These are phyloP conservation scores for Colletotrichum abscissum DNA, from an alignment of 2,329 filamentous ascomycete species.

Conservation along the genomic window DNA sequence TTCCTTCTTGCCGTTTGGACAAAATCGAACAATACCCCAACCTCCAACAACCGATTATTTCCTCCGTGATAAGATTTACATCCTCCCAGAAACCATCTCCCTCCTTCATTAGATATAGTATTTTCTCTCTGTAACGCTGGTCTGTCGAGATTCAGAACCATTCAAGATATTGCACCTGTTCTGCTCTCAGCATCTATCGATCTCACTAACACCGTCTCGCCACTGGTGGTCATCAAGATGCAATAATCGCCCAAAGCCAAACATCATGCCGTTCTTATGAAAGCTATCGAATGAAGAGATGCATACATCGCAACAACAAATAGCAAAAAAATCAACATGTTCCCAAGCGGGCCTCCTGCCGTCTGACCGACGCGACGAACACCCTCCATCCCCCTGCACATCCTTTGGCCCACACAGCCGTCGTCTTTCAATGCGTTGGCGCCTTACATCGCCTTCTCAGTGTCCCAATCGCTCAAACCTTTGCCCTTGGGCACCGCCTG, in stretches of 20 bases:
- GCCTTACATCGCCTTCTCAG: conserved; percentile 20
- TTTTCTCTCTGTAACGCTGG: background rate
- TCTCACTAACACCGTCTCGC: background rate
- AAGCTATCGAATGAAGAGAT: background rate
- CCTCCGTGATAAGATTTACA: background rate
- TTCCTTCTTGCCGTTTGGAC: background rate
- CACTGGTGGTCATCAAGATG: background rate
- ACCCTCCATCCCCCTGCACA: conserved; percentile 11
- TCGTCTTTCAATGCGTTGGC: conserved; percentile 26
- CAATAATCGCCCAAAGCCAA: background rate
- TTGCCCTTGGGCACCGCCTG: background rate
- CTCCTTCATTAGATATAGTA: background rate
- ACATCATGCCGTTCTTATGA: background rate
- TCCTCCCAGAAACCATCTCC: background rate
- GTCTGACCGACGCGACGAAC: conserved; percentile 1
- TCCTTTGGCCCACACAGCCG: conserved; percentile 16
- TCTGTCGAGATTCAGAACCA: background rate
- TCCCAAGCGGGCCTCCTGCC: background rate
- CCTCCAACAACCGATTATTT: background rate
- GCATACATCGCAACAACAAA: background rate
- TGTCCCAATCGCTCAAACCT: conserved; percentile 5
- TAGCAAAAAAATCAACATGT: background rate
- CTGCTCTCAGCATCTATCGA: background rate
- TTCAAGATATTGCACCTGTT: background rate
- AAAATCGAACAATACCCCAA: background rate